Evolutionary conservation across 2,329 filamentous ascomycete species (phyloP), one percentile per base, ranked within the genome.

Genomic region (Aspergillus sp.): DNA sequence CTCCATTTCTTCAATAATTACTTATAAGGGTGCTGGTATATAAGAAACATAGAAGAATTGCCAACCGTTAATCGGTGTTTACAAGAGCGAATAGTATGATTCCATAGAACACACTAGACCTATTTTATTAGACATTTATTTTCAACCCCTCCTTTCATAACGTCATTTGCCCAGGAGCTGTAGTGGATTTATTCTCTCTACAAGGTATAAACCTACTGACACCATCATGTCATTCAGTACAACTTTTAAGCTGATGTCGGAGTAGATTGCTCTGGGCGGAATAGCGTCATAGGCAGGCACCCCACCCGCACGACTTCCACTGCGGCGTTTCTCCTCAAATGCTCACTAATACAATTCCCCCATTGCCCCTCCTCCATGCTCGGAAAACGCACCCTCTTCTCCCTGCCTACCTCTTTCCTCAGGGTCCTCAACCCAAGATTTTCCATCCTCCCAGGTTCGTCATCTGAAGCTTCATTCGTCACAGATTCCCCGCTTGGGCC

Each of bases 381-480:
- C 41, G 56, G 65, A 50, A 51, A 52, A 55, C 56, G 59, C 45
- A 33, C 54, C 44, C 47, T 64, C 44, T 52, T 58, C 46, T 57
- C 59, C 30, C 40, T 65, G 34, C 40, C 60, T 51, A 59, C 61
- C 47, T 58, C 64, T 12, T 68, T 63, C 54, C 41, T 61, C 59
- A 64, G 58, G 67, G 63, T 68, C 62, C 67, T 66, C 64, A 61
- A 54, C 51, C 63, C 65, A 54, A 58, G 53, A 57, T 59, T 63
- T 34, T 64, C 62, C 44, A 33, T 62, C 50, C 45, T 64, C 24
- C 50, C 62, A 62, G 61, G 63, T 68, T 51, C 6, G 58, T 55
- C 42, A 17, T 39, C 45, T 17, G 6, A 39, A 27, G 24, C 33
- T 20, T 57, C 44, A 54, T 46, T 48, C 54, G 46, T 33, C 19